A percentile compares a stretch with the other conserved stretches of the same genome.
Conservation (phyloP, 2,329 filamentous ascomycete genomes). For the Colletotrichum camelliae region DNA sequence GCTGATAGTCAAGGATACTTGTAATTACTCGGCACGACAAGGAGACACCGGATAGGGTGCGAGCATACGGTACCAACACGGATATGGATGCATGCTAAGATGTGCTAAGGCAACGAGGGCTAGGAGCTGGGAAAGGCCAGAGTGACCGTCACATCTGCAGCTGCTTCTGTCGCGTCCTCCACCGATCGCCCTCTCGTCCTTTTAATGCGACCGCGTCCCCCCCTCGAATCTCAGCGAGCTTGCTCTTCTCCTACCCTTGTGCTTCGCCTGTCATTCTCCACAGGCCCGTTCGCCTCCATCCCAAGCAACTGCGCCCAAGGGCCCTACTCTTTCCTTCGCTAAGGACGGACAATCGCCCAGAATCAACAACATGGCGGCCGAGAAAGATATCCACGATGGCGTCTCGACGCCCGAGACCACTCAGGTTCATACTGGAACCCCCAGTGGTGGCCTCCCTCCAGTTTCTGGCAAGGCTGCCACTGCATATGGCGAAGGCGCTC, state of each 20-base stretch:
- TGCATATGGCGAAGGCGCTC: neutral
- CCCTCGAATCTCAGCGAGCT: neutral
- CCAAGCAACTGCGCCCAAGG: neutral
- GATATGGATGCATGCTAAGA: neutral
- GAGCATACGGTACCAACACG: neutral
- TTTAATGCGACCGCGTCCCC: constrained; percentile 8
- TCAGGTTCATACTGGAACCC: neutral
- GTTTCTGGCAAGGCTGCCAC: neutral
- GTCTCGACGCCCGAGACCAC: constrained; percentile 16
- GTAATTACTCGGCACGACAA: neutral
- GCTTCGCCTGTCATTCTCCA: neutral
- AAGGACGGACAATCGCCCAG: neutral
- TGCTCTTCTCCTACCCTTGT: neutral
- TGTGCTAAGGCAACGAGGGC: neutral
- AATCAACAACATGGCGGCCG: neutral
- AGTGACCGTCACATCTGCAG: neutral
- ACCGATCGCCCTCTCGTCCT: neutral
- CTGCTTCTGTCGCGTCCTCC: neutral
- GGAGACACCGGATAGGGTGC: neutral
- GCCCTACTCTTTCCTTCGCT: neutral
- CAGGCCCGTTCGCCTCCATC: neutral
- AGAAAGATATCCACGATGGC: constrained; percentile 14
- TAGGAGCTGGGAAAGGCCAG: neutral
- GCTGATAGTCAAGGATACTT: constrained; percentile 11
- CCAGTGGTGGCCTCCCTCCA: neutral